Conservation (phyloP, 139 green algal genomes). For the Volvox africanus region DNA sequence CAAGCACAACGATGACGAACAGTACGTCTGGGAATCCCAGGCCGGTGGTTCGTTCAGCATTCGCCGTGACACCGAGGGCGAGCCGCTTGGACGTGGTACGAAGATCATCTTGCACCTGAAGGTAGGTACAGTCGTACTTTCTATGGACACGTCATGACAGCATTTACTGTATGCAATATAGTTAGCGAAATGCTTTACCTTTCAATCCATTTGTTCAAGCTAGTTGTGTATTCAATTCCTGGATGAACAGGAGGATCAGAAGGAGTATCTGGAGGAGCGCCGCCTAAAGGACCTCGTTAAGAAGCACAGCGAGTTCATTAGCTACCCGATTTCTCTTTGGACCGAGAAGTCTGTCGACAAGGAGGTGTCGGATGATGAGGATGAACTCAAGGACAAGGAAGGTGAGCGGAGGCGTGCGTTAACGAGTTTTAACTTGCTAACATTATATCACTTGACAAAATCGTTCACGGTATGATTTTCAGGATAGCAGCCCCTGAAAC, state of each 20-base stretch:
- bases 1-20: conserved; percentile 99
- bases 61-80: conserved; percentile 83
- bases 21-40: conserved; percentile 99
- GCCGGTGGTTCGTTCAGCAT: conserved; percentile 99
- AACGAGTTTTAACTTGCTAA: no score
- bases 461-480: no score
- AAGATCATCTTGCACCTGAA: conserved; percentile 98
- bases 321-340: conserved; percentile 98
- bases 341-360: conserved; percentile 98
- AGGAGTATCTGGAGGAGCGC: conserved; percentile 99
- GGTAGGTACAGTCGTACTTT: conserved; percentile 36
- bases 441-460: no score
- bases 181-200: no score
- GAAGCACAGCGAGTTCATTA: conserved; percentile 99
- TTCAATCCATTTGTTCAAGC: no score
- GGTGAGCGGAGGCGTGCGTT: not conserved
- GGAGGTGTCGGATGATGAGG: conserved; percentile 94
- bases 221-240: no score
- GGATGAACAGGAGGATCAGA: conserved; percentile 88
- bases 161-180: no score
- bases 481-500: no score
- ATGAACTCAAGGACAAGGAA: conserved; percentile 69
- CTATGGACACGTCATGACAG: no score
- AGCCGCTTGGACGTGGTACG: conserved; percentile 93
- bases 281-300: conserved; percentile 99